These are phyloP conservation scores for Arthrobotrys pseudoclavata DNA, from an alignment of 2,329 filamentous ascomycete genomes.

Conservation along the genomic window DNA sequence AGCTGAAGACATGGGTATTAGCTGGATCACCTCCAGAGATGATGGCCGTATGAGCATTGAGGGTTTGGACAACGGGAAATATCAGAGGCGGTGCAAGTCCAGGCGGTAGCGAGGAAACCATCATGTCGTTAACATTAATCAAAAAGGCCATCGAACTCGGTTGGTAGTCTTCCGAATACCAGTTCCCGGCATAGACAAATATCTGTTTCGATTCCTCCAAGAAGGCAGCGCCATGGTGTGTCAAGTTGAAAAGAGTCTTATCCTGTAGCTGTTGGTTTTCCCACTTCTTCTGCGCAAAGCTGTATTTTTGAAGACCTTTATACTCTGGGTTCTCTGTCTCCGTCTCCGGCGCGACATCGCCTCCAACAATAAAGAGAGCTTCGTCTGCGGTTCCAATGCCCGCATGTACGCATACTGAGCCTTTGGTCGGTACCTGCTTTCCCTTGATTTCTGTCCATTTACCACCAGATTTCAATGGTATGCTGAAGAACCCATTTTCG, in stretches of 20 bases:
- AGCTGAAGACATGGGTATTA: constrained; percentile 62
- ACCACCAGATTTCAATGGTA: constrained; percentile 60
- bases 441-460: constrained; percentile 62
- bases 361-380: constrained; percentile 63
- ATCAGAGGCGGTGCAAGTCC: constrained; percentile 60
- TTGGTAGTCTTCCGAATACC: constrained; percentile 61
- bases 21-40: constrained; percentile 61
- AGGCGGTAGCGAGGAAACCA: constrained; percentile 61
- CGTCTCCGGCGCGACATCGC: constrained; percentile 56
- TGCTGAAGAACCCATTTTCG: constrained; percentile 62
- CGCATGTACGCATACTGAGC: constrained; percentile 63
- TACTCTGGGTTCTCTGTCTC: constrained; percentile 61
- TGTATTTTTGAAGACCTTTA: constrained; percentile 63
- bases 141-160: constrained; percentile 63
- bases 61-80: constrained; percentile 60
- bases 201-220: constrained; percentile 62
- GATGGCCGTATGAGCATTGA: constrained; percentile 60
- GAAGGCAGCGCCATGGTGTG: constrained; percentile 63
- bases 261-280: constrained; percentile 60
- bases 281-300: constrained; percentile 62
- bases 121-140: constrained; percentile 60
- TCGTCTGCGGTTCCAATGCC: constrained; percentile 62
- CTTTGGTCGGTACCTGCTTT: constrained; percentile 60
- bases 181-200: constrained; percentile 63
- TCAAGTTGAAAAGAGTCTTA: constrained; percentile 62